Evolutionary conservation across 352 stramenopile species (phyloP).

Genomic region (Plasmopara halstedii): DNA sequence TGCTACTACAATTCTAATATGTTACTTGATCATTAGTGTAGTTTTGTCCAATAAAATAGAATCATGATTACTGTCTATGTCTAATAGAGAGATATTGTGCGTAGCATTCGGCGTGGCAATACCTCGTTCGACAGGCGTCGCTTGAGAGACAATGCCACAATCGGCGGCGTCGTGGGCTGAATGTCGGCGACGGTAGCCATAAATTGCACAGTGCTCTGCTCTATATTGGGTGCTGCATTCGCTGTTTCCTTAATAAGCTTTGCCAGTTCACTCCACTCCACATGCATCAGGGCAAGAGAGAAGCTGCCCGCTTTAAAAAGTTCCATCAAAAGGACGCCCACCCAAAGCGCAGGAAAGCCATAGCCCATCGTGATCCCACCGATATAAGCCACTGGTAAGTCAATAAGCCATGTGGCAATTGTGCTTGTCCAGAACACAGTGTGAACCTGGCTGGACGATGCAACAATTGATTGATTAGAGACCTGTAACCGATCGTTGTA

Average conservation of each 20-base stretch:
- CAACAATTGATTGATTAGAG: neutral
- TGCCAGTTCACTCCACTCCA: slow-evolving; percentile 46
- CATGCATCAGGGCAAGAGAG: slow-evolving; percentile 28
- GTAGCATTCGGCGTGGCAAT: slow-evolving; percentile 7
- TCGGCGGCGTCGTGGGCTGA: slow-evolving; percentile 35
- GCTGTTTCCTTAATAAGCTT: slow-evolving; percentile 36
- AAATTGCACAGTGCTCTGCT: slow-evolving; percentile 53
- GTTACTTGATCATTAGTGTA: too few species aligned
- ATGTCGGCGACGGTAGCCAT: slow-evolving; percentile 52
- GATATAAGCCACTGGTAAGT: slow-evolving; percentile 51
- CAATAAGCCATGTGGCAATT: slow-evolving; percentile 57
- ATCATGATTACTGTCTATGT: too few species aligned
- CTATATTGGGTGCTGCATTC: slow-evolving; percentile 31
- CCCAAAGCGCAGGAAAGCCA: slow-evolving; percentile 57
- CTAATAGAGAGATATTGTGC: neutral
- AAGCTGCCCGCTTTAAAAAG: slow-evolving; percentile 55
- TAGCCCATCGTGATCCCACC: slow-evolving; percentile 38
- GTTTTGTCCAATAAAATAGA: too few species aligned
- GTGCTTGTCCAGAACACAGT: slow-evolving; percentile 58
- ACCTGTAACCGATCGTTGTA: neutral
- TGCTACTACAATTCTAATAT: too few species aligned
- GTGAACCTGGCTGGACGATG: slow-evolving; percentile 35
- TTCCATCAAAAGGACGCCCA: slow-evolving; percentile 56
- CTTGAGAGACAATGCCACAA: slow-evolving; percentile 27
- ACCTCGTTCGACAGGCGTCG: slow-evolving; percentile 16